phyloP scores from a whole-genome alignment of 2,329 filamentous ascomycete genomes.

The Mollisiaceae sp. region DNA sequence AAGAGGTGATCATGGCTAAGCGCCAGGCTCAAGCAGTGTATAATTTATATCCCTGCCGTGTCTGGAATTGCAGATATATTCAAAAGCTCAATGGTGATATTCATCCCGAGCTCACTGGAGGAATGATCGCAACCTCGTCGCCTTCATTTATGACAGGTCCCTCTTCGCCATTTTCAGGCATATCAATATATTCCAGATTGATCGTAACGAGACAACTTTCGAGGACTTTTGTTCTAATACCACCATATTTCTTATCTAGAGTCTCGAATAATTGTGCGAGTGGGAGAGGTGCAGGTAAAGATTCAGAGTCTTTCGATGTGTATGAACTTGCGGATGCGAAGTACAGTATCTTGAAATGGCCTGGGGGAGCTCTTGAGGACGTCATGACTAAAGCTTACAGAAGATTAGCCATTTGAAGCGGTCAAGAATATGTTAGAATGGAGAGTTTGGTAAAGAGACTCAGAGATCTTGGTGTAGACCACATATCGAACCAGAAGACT shows the following conservation, averaged over 20 bases:
- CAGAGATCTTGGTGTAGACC: slow-evolving; percentile 75
- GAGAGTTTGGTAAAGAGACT: slow-evolving; percentile 41
- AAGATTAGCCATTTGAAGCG: slow-evolving; percentile 19
- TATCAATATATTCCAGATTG: slow-evolving; percentile 81
- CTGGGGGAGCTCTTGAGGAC: slow-evolving; percentile 37
- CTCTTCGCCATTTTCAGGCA: slow-evolving; percentile 51
- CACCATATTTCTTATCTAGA: slow-evolving; percentile 72
- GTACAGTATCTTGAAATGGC: slow-evolving; percentile 81
- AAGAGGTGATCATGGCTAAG: too few relatives aligned
- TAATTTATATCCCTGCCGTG: too few relatives aligned
- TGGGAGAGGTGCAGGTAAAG: slow-evolving; percentile 68
- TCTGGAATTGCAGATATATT: too few relatives aligned
- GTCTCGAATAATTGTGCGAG: slow-evolving; percentile 66
- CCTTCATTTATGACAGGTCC: slow-evolving; percentile 66
- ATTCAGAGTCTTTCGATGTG: slow-evolving; percentile 70
- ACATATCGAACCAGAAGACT: slow-evolving; percentile 57
- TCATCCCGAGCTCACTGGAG: slow-evolving; percentile 84
- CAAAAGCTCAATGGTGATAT: too few relatives aligned
- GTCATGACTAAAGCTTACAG: background rate
- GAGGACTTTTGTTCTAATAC: slow-evolving; percentile 71
- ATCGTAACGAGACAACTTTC: slow-evolving; percentile 77
- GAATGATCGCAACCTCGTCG: slow-evolving; percentile 87
- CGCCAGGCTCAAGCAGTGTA: too few relatives aligned
- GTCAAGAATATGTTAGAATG: slow-evolving; percentile 7
- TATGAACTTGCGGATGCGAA: slow-evolving; percentile 78